Percentiles rank a stretch among this genome's conserved stretches.
Evolutionary conservation across 208 protist genomes (phyloP).

Genomic region (Acanthamoeba royreba): DNA sequence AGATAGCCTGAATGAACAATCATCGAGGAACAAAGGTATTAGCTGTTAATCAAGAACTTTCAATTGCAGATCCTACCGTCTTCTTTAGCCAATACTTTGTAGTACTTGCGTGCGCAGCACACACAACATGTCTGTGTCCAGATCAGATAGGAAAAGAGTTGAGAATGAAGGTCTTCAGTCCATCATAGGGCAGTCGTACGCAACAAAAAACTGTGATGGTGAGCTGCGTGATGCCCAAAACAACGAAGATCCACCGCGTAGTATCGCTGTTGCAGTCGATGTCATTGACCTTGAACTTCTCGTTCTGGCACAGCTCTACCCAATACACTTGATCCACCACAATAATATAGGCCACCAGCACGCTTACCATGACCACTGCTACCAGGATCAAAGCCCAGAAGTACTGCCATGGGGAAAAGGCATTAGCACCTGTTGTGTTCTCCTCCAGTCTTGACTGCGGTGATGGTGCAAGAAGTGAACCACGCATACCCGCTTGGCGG

Average conservation of each 20-base stretch:
- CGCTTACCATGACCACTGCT: neutral
- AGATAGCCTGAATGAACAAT: neutral
- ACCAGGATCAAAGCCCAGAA: neutral
- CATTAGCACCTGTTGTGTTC: too few relatives aligned
- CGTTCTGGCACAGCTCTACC: neutral
- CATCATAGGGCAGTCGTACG: neutral
- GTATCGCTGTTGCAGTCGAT: neutral
- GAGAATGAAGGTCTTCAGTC: too few relatives aligned
- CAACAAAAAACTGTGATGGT: neutral
- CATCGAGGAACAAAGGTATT: neutral
- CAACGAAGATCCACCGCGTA: neutral
- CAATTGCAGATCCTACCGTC: neutral
- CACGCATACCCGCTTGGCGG: neutral
- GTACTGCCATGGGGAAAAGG: too few relatives aligned
- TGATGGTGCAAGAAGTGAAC: too few relatives aligned
- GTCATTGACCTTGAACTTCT: neutral
- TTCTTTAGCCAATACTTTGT: neutral
- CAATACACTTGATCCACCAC: neutral
- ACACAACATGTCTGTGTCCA: neutral
- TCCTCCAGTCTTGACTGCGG: too few relatives aligned
- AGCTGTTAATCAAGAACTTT: neutral
- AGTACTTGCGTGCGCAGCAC: neutral
- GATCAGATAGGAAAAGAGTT: neutral
- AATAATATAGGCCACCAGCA: neutral
- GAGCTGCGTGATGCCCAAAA: neutral